Evolutionary conservation across 768 basidiomycete genomes (phyloP).

Genomic region (Serendipita vermifera): DNA sequence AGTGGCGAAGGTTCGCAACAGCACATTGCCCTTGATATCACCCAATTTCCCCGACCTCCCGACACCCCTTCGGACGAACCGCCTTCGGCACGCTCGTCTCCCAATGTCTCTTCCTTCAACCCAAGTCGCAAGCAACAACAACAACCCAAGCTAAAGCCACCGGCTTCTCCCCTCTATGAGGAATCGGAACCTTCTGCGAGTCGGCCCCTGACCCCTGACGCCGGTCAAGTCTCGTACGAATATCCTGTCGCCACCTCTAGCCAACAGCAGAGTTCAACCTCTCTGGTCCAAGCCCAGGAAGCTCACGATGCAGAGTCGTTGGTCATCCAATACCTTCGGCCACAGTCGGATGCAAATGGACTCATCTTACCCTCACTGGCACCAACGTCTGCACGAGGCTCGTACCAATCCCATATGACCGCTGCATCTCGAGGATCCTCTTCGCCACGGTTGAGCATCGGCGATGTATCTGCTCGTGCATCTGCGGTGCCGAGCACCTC

Average conservation of each 20-base stretch:
- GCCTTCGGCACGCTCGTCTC: background rate
- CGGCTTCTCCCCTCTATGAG: slow-evolving; percentile 3
- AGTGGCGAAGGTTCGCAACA: background rate
- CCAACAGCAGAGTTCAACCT: no score
- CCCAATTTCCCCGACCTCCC: slow-evolving; percentile 7
- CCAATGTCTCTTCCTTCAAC: background rate
- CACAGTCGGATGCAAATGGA: no score
- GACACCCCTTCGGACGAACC: background rate
- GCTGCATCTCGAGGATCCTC: background rate
- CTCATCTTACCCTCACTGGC: background rate
- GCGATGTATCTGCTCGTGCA: background rate
- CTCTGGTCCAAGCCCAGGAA: no score
- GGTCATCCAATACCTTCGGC: no score
- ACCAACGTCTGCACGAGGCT: background rate
- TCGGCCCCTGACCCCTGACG: background rate
- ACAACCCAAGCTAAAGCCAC: background rate
- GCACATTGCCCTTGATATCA: background rate
- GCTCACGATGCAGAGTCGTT: no score
- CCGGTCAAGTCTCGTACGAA: background rate
- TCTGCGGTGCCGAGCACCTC: background rate
- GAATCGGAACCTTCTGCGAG: background rate
- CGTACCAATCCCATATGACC: background rate
- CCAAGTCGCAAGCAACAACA: no score
- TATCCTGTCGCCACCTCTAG: background rate
- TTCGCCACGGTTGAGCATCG: background rate